Evolutionary conservation across 1,284 basidiomycete species (phyloP).

Genomic region (Tranzscheliella williamsii): DNA sequence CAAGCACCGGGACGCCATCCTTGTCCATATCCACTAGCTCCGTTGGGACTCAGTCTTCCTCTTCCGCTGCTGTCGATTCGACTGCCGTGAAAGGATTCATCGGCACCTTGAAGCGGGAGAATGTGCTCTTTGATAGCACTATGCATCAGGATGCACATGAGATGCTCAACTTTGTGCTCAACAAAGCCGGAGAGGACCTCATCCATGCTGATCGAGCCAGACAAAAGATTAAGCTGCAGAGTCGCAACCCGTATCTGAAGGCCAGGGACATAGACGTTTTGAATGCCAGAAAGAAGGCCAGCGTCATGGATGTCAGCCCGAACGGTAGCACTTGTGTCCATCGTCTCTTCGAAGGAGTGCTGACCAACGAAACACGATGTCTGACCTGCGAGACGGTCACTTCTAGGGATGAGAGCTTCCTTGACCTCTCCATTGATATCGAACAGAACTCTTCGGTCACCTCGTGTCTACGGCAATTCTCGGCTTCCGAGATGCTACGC

Average conservation of each 20-base stretch:
- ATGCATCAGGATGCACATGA: conserved; percentile 86
- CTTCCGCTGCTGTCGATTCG: conserved; percentile 71
- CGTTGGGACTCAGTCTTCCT: conserved; percentile 76
- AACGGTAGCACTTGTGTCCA: conserved; percentile 78
- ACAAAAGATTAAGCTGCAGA: conserved; percentile 26
- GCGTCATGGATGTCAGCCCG: conserved; percentile 51
- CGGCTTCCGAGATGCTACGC: conserved; percentile 95
- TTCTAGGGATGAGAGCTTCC: conserved; percentile 89
- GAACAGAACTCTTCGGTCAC: conserved; percentile 95
- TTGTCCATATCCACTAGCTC: conserved; percentile 32
- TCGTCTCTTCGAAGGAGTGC: conserved; percentile 83
- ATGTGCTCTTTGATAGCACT: conserved; percentile 54
- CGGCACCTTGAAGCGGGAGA: conserved; percentile 45
- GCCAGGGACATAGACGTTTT: conserved; percentile 6
- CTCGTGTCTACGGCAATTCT: conserved; percentile 91
- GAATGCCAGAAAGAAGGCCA: conserved; percentile 48
- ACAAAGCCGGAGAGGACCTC: conserved; percentile 89
- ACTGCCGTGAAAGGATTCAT: conserved; percentile 47
- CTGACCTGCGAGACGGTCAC: conserved; percentile 90
- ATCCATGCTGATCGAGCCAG: conserved; percentile 64
- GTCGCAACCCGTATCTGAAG: conserved; percentile 27
- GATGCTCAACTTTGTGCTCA: conserved; percentile 91
- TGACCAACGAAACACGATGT: conserved; percentile 96
- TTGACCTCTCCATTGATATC: conserved; percentile 97
- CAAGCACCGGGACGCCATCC: conserved; percentile 12